Evolutionary conservation across 140 eudicot genomes (phyloP).

Genomic region (Bidens hawaiensis): DNA sequence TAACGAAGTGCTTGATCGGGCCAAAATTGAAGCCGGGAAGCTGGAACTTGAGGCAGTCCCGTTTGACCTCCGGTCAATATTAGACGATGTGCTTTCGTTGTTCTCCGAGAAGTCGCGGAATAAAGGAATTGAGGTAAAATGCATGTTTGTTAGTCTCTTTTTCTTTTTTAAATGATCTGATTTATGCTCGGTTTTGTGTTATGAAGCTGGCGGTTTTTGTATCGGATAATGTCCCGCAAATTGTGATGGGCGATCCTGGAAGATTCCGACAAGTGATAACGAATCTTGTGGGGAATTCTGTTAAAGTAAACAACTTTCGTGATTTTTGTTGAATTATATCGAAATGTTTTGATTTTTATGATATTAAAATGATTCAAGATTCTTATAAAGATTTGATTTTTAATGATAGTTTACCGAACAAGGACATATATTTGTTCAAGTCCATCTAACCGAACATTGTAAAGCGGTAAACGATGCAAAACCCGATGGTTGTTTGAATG

Average conservation of each 20-base stretch:
- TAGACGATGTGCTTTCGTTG: constrained; percentile 80
- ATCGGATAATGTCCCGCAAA: constrained; percentile 82
- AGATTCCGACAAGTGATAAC: constrained; percentile 85
- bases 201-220: constrained; percentile 78
- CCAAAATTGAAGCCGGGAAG: constrained; percentile 91
- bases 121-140: constrained; percentile 76
- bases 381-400: constrained; percentile 3
- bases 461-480: constrained; percentile 43
- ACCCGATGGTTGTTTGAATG: constrained; percentile 39
- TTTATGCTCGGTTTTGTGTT: too few species aligned
- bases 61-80: constrained; percentile 62
- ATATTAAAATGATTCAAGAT: too few species aligned
- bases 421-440: constrained; percentile 86
- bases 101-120: constrained; percentile 80
- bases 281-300: constrained; percentile 86
- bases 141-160: background rate
- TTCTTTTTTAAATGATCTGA: constrained; percentile 5
- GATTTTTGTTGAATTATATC: background rate
- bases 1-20: constrained; percentile 83
- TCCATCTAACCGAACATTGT: constrained; percentile 61
- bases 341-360: too few species aligned
- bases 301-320: constrained; percentile 49
- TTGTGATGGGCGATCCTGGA: constrained; percentile 87
- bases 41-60: constrained; percentile 80
- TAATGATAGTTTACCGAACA: constrained; percentile 65